Evolutionary conservation across 2,329 filamentous ascomycete species (phyloP), one percentile per base, ranked within the genome.

Genomic region (Nothopassalora personata): DNA sequence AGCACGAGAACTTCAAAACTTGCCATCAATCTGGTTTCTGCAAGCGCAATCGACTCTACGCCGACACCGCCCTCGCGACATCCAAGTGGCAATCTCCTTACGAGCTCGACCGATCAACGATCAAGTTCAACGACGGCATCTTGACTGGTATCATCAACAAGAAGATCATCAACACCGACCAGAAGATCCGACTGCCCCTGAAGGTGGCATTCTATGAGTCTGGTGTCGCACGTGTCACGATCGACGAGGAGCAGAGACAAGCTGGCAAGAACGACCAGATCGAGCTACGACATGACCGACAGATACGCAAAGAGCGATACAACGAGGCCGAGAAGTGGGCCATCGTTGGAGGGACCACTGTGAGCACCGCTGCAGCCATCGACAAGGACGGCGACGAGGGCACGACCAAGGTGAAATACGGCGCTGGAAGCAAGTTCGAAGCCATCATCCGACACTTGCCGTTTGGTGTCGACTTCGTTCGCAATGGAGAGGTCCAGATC

Each of bases 21-120:
- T 99, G 94, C 79, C 80, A 89, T 66, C 93, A 99, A 73, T 94
- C 93, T 4, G 94, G 94, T 69, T 99, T 99, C 80, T 99, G 94
- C 78, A 94, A 91, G 73, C 89, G 94, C 65, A 97, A 97, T 77
- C 86, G 94, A 73, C 89, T 85, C 43, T 92, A 89, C 72, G 94
- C 94, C 72, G 92, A 97, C 75, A 80, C 83, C 64, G 91, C 86
- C 63, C 76, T 83, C 49, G 78, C 84, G 46, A 77, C 84, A 57
- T 86, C 84, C 60, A 81, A 84, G 8, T 97, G 91, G 89, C 79
- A 80, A 65, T 86, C 91, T 7, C 93, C 93, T 0, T 99, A 97
- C 77, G 80, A 82, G 64, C 81, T 99, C 64, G 80, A 86, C 46
- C 77, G 88, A 54, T 82, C 87, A 31, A 88, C 90, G 1, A 79